phyloP scores from a whole-genome alignment of 305 asterid genomes.

The Fraxinus platypoda region DNA sequence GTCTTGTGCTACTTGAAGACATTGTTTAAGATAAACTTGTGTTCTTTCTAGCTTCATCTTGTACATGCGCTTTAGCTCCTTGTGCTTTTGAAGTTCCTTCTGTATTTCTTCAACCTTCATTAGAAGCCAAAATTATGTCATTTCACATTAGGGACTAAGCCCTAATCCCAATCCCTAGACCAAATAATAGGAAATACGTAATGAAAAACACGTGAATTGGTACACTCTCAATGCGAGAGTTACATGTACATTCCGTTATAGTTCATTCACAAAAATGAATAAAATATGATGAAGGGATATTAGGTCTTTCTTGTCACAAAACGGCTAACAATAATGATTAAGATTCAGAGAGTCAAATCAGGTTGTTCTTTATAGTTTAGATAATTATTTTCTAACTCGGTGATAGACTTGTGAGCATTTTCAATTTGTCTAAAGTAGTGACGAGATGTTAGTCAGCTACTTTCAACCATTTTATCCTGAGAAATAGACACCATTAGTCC shows the following conservation, averaged over 20 bases:
- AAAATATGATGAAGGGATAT: background rate
- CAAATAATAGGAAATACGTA: background rate
- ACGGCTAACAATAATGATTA: background rate
- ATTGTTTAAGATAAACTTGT: conserved; percentile 50
- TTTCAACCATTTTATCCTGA: too few species aligned
- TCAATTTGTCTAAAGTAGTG: too few species aligned
- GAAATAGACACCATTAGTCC: too few species aligned
- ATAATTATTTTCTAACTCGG: too few species aligned
- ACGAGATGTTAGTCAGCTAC: too few species aligned
- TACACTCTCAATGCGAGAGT: background rate
- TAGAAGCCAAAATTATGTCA: background rate
- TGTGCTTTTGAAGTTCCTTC: conserved; percentile 49
- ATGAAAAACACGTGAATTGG: background rate
- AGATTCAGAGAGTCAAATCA: background rate
- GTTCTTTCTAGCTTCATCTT: conserved; percentile 51
- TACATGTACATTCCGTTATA: background rate
- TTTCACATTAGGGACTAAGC: background rate
- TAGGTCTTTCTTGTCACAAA: background rate
- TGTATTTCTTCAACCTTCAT: conserved; percentile 48
- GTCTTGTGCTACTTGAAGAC: conserved; percentile 72
- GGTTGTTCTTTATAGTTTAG: too few species aligned
- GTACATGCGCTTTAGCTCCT: conserved; percentile 52
- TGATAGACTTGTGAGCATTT: too few species aligned
- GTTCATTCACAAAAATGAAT: background rate
- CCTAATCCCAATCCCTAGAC: background rate